Evolutionary conservation across 768 basidiomycete species (phyloP).

Genomic region (Cubamyces sp.): DNA sequence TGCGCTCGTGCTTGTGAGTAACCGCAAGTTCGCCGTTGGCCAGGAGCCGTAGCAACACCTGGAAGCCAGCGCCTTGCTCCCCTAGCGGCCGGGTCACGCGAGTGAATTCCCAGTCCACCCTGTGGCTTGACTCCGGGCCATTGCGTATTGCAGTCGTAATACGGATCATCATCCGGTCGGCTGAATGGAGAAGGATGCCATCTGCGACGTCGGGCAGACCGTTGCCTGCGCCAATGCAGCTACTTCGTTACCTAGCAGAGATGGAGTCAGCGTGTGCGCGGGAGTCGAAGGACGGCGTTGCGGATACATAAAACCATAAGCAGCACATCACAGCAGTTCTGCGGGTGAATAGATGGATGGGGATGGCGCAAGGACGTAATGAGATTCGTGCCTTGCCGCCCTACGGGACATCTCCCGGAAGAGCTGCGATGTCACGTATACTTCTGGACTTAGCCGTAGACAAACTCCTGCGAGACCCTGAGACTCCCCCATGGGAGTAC

Average conservation of each 20-base stretch:
- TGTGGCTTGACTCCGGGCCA: background rate
- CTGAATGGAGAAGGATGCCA: background rate
- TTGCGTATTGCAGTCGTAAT: conserved; percentile 1
- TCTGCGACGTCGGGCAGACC: background rate
- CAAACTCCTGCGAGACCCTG: background rate
- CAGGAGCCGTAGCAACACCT: background rate
- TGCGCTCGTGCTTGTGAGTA: background rate
- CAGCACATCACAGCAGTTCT: background rate
- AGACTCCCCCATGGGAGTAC: background rate
- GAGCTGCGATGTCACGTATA: conserved; percentile 3
- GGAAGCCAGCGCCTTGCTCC: conserved; percentile 2
- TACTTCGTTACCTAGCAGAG: background rate
- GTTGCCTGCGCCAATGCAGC: background rate
- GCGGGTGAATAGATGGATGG: background rate
- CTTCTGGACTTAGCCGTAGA: background rate
- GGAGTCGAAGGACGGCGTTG: conserved; percentile 3
- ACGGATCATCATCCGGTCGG: conserved; percentile 16
- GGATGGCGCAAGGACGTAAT: conserved; percentile 20
- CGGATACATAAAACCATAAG: background rate
- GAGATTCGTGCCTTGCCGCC: background rate
- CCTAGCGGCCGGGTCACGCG: conserved; percentile 10
- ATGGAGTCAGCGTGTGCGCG: conserved; percentile 4
- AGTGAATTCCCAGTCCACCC: background rate
- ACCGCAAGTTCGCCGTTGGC: conserved; percentile 5
- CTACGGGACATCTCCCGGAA: background rate